Evolutionary conservation across 306 rosid genomes (phyloP), one percentile per base, ranked within the genome.

Genomic region (Lathyrus oleraceus): DNA sequence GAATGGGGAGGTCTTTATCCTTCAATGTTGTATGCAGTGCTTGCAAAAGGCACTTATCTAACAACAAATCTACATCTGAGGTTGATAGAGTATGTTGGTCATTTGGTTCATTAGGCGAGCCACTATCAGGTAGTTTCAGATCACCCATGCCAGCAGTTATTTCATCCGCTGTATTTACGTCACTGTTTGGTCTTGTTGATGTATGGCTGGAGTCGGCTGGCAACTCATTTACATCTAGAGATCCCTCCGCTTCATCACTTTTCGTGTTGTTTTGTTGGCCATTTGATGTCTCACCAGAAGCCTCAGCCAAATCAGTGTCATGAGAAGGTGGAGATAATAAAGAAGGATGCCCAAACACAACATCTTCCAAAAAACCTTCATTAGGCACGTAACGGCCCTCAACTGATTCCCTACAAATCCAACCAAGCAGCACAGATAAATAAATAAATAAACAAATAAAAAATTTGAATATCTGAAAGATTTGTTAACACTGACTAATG

Each of bases 21-120:
- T 85, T 90, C 48, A 88, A 83, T 59, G 96, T 88, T 67, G 94
- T 84, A 86, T 90, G 89, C 81, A 90, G 77, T 14, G 98, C 92
- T 82, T 94, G 98, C 76, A 94, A 78, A 75, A 90, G 96, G 82
- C 96, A 94, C 72, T 88, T 90, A 64, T 94, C 98, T 84, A 94
- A 81, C 71, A 90, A 84, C 53, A 58, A 74, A 80, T 94, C 97
- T 66, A 88, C 76, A 30, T 94, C 98, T 60, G 83, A 87, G 10
- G 82, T 72, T 52, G 97, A 88, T 65, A 88, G 84, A 43, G 73
- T 51, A 16, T 61, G 91, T 65, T 81, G 91, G 48, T 79, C 90
- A 82, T 64, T 78, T 1, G 70, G 38, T 20, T 85, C 90, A 64
- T 76, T 79, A 12, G 71, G 65, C 13, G 85, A 58, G 65, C 44